phyloP scores from a whole-genome alignment of 768 basidiomycete genomes.

The Rhodotorula graminis region DNA sequence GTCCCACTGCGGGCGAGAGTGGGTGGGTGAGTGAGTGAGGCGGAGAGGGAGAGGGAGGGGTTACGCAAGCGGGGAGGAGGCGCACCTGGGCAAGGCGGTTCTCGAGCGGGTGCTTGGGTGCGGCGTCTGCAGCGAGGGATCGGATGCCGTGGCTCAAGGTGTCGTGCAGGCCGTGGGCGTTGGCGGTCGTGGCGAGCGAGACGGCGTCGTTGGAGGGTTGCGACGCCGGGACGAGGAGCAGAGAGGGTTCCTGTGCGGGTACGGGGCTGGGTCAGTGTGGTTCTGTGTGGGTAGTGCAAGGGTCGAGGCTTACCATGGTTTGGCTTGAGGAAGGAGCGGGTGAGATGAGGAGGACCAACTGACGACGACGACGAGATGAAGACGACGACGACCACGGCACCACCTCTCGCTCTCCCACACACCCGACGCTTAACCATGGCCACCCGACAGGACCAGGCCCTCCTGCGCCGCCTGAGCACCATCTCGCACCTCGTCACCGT shows the following conservation, averaged over 20 bases:
- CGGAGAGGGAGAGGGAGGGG: background rate
- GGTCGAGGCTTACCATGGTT: background rate
- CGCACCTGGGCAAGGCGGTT: slow-evolving; percentile 71
- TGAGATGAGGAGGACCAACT: no score
- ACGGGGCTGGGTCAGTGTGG: no score
- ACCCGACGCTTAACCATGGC: background rate
- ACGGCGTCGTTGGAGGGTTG: background rate
- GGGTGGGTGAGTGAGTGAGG: background rate
- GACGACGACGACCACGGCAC: no score
- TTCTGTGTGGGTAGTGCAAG: no score
- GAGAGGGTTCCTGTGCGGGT: slow-evolving; percentile 19
- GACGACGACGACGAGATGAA: no score
- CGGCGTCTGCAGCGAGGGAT: slow-evolving; percentile 69
- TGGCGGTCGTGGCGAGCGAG: slow-evolving; percentile 42
- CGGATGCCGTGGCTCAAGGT: slow-evolving; percentile 77
- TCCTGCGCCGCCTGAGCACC: slow-evolving; percentile 55
- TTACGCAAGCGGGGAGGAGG: background rate
- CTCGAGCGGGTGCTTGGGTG: slow-evolving; percentile 60
- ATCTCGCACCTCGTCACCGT: slow-evolving; percentile 87
- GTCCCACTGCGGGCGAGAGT: slow-evolving; percentile 65
- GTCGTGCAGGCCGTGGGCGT: slow-evolving; percentile 68
- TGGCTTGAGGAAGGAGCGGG: no score
- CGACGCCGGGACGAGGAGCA: slow-evolving; percentile 23
- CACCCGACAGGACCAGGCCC: background rate
- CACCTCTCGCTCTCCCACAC: background rate